These are phyloP conservation scores for Xylaria sp. DNA, from an alignment of 2,329 filamentous ascomycete genomes.

Conservation along the genomic window DNA sequence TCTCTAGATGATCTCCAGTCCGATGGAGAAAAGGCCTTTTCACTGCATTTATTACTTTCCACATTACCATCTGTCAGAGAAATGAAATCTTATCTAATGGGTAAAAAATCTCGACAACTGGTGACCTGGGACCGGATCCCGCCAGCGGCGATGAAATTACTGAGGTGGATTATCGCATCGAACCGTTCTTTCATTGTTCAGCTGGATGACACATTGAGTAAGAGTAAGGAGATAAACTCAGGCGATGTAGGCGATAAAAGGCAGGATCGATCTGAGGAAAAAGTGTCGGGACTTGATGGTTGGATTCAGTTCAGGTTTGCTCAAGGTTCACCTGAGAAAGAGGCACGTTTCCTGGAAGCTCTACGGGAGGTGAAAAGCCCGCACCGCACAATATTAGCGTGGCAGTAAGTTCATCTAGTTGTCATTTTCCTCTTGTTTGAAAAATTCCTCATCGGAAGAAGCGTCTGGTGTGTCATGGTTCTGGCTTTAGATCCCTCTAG, in stretches of 20 bases:
- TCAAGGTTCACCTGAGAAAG: conserved; percentile 89
- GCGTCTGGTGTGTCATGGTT: neutral
- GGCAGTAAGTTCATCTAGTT: conserved; percentile 62
- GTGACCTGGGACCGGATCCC: conserved; percentile 65
- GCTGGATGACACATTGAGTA: conserved; percentile 61
- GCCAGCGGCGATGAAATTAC: conserved; percentile 71
- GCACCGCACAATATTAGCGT: conserved; percentile 77
- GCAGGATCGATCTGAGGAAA: conserved; percentile 53
- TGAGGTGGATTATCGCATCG: conserved; percentile 90
- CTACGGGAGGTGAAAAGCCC: conserved; percentile 58
- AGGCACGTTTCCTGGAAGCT: conserved; percentile 75
- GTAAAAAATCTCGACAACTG: conserved; percentile 54
- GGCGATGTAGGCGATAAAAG: conserved; percentile 24
- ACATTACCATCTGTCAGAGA: conserved; percentile 69
- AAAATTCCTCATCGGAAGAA: neutral
- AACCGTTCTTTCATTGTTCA: conserved; percentile 88
- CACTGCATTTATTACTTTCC: conserved; percentile 63
- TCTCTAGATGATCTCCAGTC: conserved; percentile 66
- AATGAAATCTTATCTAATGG: conserved; percentile 63
- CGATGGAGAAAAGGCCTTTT: conserved; percentile 57
- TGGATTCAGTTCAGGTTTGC: conserved; percentile 88
- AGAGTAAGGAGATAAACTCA: conserved; percentile 37
- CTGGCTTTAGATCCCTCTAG: neutral
- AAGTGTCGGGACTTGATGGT: conserved; percentile 69
- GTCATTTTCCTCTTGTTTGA: neutral